Percentiles rank a stretch among this genome's conserved stretches.
Evolutionary conservation across 139 green algal genomes (phyloP).

Genomic region (Tetratostichococcus sp.): DNA sequence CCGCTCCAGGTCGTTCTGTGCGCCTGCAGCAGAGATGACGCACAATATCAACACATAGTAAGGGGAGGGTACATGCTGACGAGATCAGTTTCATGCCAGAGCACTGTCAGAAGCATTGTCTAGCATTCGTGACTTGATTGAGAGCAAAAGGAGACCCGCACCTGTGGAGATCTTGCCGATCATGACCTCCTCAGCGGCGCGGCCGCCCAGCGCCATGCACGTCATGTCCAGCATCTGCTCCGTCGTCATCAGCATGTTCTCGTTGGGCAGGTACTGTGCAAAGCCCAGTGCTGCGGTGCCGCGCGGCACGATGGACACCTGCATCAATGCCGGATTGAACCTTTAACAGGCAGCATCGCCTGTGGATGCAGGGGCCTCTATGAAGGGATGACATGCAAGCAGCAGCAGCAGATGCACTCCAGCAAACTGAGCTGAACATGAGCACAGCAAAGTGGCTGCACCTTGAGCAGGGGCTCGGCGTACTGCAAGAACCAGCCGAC

Average conservation of each 20-base stretch:
- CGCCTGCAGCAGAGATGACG: slow-evolving; percentile 33
- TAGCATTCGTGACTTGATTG: neutral
- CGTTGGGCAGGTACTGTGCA: slow-evolving; percentile 98
- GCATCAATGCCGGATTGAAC: neutral
- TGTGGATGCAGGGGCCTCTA: no score
- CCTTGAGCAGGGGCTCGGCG: slow-evolving; percentile 97
- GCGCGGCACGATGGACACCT: slow-evolving; percentile 93
- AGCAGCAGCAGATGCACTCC: no score
- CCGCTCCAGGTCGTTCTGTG: slow-evolving; percentile 98
- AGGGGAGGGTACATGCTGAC: no score
- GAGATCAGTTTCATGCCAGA: no score
- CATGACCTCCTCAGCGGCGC: slow-evolving; percentile 94
- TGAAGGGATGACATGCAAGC: no score
- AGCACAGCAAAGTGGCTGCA: slow-evolving; percentile 12
- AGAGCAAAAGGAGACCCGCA: neutral
- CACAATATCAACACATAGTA: no score
- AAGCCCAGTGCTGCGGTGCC: slow-evolving; percentile 94
- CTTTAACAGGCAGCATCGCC: neutral
- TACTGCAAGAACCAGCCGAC: slow-evolving; percentile 97
- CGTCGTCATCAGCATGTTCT: slow-evolving; percentile 95
- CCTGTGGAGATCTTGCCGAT: slow-evolving; percentile 94
- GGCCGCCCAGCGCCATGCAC: slow-evolving; percentile 92
- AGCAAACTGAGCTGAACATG: no score
- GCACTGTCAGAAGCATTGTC: no score
- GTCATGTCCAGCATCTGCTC: slow-evolving; percentile 92